These are phyloP conservation scores for Gyromitra esculenta DNA, from an alignment of 2,329 filamentous ascomycete species.

Conservation along the genomic window DNA sequence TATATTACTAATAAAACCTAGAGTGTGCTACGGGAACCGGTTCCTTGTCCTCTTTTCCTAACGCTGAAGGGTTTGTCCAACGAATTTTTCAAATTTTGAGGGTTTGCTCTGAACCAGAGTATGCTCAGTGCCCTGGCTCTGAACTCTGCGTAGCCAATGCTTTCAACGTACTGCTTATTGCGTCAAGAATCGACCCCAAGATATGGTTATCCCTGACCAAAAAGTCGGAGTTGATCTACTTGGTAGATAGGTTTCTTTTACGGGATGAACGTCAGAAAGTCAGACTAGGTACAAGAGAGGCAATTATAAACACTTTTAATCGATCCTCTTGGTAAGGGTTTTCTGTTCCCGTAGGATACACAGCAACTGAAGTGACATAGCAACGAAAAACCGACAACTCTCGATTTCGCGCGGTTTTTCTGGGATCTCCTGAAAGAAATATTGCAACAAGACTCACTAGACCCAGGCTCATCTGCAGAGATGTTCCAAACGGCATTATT, in stretches of 20 bases:
- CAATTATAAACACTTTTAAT: slow-evolving; percentile 49
- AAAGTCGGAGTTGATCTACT: slow-evolving; percentile 36
- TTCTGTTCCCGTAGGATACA: slow-evolving; percentile 4
- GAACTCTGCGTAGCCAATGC: slow-evolving; percentile 50
- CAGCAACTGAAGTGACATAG: slow-evolving; percentile 54
- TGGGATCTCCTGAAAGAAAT: slow-evolving; percentile 63
- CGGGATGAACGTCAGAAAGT: slow-evolving; percentile 48
- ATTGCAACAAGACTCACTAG: slow-evolving; percentile 61
- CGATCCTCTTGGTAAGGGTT: slow-evolving; percentile 36
- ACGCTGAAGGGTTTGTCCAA: slow-evolving; percentile 58
- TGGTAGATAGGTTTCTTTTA: slow-evolving; percentile 50
- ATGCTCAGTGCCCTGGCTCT: slow-evolving; percentile 46
- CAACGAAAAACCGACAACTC: slow-evolving; percentile 53
- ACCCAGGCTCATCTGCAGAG: slow-evolving; percentile 62
- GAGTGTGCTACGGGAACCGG: slow-evolving; percentile 57
- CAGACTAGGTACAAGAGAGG: slow-evolving; percentile 42
- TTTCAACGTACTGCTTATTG: slow-evolving; percentile 51
- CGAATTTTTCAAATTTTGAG: slow-evolving; percentile 55
- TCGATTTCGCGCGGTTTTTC: slow-evolving; percentile 61
- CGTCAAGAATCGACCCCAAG: slow-evolving; percentile 49
- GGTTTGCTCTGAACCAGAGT: slow-evolving; percentile 44
- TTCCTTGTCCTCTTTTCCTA: slow-evolving; percentile 55
- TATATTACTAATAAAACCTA: slow-evolving; percentile 44
- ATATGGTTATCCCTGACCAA: slow-evolving; percentile 49
- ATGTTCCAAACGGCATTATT: slow-evolving; percentile 63